Percentiles rank a stretch among this genome's conserved stretches.
Conservation (phyloP, 805 yeast species). For the Peterozyma toletana region DNA sequence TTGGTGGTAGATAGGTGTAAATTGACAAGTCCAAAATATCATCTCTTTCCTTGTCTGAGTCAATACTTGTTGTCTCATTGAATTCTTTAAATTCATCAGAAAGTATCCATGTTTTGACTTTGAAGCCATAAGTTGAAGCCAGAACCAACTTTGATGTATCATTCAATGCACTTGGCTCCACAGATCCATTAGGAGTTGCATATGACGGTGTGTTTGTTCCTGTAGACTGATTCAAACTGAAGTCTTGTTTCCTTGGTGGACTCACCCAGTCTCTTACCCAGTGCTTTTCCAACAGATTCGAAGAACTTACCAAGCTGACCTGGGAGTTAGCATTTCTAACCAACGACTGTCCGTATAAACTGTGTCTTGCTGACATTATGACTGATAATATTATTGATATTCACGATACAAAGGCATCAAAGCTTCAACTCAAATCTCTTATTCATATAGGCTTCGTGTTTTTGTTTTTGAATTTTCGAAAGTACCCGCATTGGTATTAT, state of each 20-base stretch:
- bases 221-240: conserved; percentile 8
- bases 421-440: too few relatives aligned
- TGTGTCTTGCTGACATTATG: conserved; percentile 25
- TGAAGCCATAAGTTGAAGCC: conserved; percentile 20
- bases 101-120: conserved; percentile 24
- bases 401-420: too few relatives aligned
- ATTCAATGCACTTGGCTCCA: not conserved
- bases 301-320: conserved; percentile 11
- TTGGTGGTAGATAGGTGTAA: conserved; percentile 21
- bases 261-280: conserved; percentile 25
- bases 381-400: not conserved
- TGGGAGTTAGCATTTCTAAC: conserved; percentile 17
- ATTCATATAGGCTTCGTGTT: too few relatives aligned
- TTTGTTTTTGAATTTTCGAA: too few relatives aligned
- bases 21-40: conserved; percentile 29
- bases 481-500: too few relatives aligned
- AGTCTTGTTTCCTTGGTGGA: conserved; percentile 19
- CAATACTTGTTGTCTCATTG: conserved; percentile 7
- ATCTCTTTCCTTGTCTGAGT: conserved; percentile 18
- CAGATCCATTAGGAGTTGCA: conserved; percentile 13
- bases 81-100: conserved; percentile 7
- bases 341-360: conserved; percentile 25
- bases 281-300: conserved; percentile 14
- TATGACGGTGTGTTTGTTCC: conserved; percentile 17
- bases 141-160: not conserved